Evolutionary conservation across 352 stramenopile species (phyloP).

Genomic region (Phytophthora foliorum): DNA sequence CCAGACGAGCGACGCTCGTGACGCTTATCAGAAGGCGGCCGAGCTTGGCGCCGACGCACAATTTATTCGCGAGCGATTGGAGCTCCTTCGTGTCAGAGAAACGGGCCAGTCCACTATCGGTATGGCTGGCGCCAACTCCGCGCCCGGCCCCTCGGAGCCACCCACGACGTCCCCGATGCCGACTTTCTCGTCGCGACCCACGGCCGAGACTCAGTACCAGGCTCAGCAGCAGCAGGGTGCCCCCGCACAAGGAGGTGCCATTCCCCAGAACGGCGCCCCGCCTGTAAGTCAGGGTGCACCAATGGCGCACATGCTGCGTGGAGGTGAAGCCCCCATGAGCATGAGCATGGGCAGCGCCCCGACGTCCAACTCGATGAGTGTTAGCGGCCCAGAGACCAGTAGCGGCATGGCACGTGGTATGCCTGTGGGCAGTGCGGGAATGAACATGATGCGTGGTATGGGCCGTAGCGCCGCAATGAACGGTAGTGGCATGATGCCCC

Average conservation of each 20-base stretch:
- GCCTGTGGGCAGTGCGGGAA: slow-evolving; percentile 54
- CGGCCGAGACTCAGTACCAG: slow-evolving; percentile 69
- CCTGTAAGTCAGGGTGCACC: slow-evolving; percentile 47
- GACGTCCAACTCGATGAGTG: slow-evolving; percentile 47
- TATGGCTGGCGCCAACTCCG: slow-evolving; percentile 85
- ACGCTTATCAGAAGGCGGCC: slow-evolving; percentile 91
- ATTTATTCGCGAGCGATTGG: slow-evolving; percentile 87
- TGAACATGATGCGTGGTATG: slow-evolving; percentile 82
- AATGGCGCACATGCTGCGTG: slow-evolving; percentile 67
- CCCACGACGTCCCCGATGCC: slow-evolving; percentile 90
- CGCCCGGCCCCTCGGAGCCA: slow-evolving; percentile 80
- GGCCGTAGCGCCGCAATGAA: slow-evolving; percentile 64
- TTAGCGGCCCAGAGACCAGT: slow-evolving; percentile 53
- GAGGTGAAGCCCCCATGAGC: slow-evolving; percentile 51
- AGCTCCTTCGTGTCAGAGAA: slow-evolving; percentile 81
- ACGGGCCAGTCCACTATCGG: slow-evolving; percentile 85
- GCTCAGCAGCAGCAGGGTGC: slow-evolving; percentile 52
- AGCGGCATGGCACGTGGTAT: slow-evolving; percentile 58
- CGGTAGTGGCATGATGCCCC: slow-evolving; percentile 69
- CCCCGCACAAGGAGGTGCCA: slow-evolving; percentile 31
- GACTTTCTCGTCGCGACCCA: slow-evolving; percentile 79
- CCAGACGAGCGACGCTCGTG: slow-evolving; percentile 89
- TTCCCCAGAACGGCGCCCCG: slow-evolving; percentile 39
- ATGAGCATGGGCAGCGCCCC: slow-evolving; percentile 63
- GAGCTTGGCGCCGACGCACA: slow-evolving; percentile 86